phyloP scores from a whole-genome alignment of 2,329 filamentous ascomycete species.

The Arthrobotrys iridis region DNA sequence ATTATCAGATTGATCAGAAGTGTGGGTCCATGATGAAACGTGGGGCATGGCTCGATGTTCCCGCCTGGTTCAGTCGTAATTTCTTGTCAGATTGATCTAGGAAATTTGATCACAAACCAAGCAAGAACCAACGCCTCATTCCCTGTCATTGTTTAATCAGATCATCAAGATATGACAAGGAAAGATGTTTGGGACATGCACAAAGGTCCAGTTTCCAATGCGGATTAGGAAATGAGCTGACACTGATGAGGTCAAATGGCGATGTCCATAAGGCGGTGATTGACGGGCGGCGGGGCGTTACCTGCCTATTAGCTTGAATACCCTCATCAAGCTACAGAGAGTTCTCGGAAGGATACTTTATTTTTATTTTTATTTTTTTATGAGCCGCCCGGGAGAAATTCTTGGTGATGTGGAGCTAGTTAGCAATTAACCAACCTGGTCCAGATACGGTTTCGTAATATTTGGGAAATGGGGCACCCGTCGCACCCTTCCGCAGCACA shows the following conservation, averaged over 20 bases:
- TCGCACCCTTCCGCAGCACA: constrained; percentile 21
- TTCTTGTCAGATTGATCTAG: constrained; percentile 51
- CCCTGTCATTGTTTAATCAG: constrained; percentile 41
- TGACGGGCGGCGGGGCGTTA: constrained; percentile 7
- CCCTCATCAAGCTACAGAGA: constrained; percentile 9
- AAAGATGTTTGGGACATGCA: constrained; percentile 14
- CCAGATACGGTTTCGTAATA: background rate
- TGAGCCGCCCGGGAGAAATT: constrained; percentile 18
- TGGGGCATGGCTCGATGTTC: constrained; percentile 32
- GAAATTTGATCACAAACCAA: constrained; percentile 46
- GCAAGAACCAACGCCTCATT: constrained; percentile 21
- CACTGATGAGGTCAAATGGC: background rate
- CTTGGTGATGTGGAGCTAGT: background rate
- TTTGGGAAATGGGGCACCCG: constrained; percentile 8
- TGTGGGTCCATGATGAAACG: constrained; percentile 41
- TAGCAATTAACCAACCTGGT: constrained; percentile 15
- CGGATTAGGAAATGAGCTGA: constrained; percentile 30
- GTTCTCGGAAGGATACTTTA: background rate
- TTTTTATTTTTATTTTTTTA: constrained; percentile 12
- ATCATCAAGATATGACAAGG: constrained; percentile 49
- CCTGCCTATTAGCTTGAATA: constrained; percentile 9
- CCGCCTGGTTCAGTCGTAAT: constrained; percentile 40
- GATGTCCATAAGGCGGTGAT: constrained; percentile 11
- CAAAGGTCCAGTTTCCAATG: constrained; percentile 28
- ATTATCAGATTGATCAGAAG: constrained; percentile 54